These are phyloP conservation scores for Metrosideros polymorpha DNA, from an alignment of 441 rosid genomes.

Conservation along the genomic window DNA sequence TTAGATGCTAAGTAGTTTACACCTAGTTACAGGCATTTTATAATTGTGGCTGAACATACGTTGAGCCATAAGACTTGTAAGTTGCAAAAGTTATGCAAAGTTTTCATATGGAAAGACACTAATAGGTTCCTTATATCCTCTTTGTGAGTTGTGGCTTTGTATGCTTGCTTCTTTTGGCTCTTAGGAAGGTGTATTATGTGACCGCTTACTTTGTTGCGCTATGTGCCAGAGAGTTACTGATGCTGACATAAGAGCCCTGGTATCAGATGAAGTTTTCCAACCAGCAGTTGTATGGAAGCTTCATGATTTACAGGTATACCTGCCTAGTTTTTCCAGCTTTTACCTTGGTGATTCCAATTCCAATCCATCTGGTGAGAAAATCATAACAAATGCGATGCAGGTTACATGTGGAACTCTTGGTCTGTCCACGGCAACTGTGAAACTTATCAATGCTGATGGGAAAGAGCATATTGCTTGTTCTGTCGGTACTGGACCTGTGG, in stretches of 20 bases:
- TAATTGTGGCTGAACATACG: not conserved
- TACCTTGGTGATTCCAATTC: not conserved
- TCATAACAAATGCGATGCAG: slow-evolving; percentile 20
- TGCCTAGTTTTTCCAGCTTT: not conserved
- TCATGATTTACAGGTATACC: slow-evolving; percentile 65
- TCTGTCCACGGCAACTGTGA: slow-evolving; percentile 87
- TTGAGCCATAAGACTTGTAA: not conserved
- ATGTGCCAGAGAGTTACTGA: slow-evolving; percentile 67
- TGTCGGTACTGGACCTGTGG: slow-evolving; percentile 85
- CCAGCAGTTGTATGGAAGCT: slow-evolving; percentile 86
- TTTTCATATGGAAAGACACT: not conserved
- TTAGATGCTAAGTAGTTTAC: not conserved
- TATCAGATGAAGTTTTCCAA: slow-evolving; percentile 96
- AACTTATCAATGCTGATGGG: slow-evolving; percentile 61
- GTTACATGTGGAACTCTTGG: slow-evolving; percentile 90
- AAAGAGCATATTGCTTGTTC: slow-evolving; percentile 65
- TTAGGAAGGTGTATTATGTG: not conserved
- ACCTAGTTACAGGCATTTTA: not conserved
- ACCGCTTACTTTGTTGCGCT: slow-evolving; percentile 2
- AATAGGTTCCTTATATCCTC: not conserved
- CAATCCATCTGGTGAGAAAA: not conserved
- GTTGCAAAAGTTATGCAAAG: not conserved
- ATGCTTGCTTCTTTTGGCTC: slow-evolving; percentile 4
- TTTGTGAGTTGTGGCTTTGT: not conserved
- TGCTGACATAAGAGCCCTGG: slow-evolving; percentile 80